Evolutionary conservation across 2,329 filamentous ascomycete species (phyloP), one percentile per base, ranked within the genome.

Genomic region (Lomentospora prolificans): DNA sequence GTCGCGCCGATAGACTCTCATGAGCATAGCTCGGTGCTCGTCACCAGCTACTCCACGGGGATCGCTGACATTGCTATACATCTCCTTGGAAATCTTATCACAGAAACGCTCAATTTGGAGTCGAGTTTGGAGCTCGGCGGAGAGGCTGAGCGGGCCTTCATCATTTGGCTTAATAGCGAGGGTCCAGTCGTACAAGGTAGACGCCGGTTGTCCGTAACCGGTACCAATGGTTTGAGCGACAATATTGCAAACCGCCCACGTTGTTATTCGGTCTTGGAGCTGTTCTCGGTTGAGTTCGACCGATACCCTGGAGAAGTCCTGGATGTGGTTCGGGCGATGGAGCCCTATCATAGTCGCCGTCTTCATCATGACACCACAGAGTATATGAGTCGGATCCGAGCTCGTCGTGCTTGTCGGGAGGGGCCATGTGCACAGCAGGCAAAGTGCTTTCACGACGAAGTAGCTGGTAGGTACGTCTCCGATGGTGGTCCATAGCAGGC

Each of bases 351-450:
- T 87, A 61, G 89, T 90, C 7, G 89, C 89, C 22, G 88, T 82
- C 71, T 91, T 90, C 82, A 92, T 90, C 86, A 92, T 90, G 59
- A 90, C 82, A 54, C 89, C 88, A 61, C 85, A 86, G 17, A 91
- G 73, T 66, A 89, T 90, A 65, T 91, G 89, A 1, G 88, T 92
- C 2, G 87, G 87, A 62, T 94, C 89, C 6, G 85, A 84, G 4
- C 86, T 85, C 1, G 87, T 90, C 4, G 85, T 89, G 68, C 86
- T 90, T n/a, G 85, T 89, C 0, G 89, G 89, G 36, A 92, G 70
- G 4, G 89, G 88, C 88, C 88, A 94, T 4, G 86, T 88, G 67
- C 88, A 92, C 44, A 91, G 70, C 57, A 94, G 70, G 64, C 87
- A 90, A 62, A 92, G 75, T 2, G 87, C 88, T 71, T 92, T 91